phyloP scores from a whole-genome alignment of 257 asterid species.

The Catharanthus roseus region DNA sequence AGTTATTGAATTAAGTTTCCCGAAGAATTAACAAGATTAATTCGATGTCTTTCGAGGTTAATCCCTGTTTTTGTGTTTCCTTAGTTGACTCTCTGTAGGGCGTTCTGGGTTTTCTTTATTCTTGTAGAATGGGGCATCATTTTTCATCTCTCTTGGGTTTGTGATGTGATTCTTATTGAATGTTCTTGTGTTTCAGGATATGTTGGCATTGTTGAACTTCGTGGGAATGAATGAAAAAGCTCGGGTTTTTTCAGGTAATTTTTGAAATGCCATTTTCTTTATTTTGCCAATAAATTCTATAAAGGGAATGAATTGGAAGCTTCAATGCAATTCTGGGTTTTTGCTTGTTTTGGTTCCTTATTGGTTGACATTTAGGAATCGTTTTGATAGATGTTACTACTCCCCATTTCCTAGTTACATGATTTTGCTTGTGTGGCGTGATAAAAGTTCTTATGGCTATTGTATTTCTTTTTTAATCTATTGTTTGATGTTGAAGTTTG shows the following conservation, averaged over 20 bases:
- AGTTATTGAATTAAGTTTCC: slow-evolving; percentile 10
- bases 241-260: slow-evolving; percentile 45
- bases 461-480: neutral
- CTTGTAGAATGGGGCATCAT: neutral
- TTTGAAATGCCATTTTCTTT: neutral
- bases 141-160: neutral
- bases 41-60: slow-evolving; percentile 69
- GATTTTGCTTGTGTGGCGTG: neutral
- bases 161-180: slow-evolving; percentile 22
- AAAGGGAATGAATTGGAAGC: slow-evolving; percentile 9
- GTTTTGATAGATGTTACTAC: neutral
- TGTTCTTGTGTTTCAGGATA: slow-evolving; percentile 45
- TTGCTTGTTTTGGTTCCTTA: neutral
- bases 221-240: slow-evolving; percentile 31
- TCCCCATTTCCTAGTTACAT: neutral
- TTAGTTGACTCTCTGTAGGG: neutral
- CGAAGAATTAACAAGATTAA: neutral
- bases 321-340: slow-evolving; percentile 12
- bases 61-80: neutral
- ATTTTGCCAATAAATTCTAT: neutral
- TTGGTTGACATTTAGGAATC: neutral
- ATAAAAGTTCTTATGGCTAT: too few species aligned
- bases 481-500: neutral
- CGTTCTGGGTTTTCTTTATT: neutral
- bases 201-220: slow-evolving; percentile 42